These are phyloP conservation scores for Penicillium sp. DNA, from an alignment of 2,329 filamentous ascomycete species.

Conservation along the genomic window DNA sequence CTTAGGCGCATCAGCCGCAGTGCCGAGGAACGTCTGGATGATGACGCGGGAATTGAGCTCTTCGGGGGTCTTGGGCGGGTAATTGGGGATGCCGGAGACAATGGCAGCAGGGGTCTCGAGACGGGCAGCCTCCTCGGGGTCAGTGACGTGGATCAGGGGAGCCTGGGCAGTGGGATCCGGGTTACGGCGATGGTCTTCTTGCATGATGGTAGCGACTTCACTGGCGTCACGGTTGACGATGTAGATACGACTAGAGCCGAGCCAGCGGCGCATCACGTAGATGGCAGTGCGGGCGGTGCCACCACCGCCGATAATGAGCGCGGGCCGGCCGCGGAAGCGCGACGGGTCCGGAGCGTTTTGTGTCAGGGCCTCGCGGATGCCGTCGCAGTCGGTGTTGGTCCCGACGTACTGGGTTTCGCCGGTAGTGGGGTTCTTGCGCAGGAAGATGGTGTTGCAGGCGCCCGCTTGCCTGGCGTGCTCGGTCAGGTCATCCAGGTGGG, in stretches of 20 bases:
- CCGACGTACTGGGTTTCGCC: slow-evolving; percentile 61
- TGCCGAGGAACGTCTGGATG: slow-evolving; percentile 38
- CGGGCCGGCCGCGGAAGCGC: slow-evolving; percentile 55
- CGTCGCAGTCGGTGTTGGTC: slow-evolving; percentile 78
- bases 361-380: slow-evolving; percentile 70
- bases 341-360: slow-evolving; percentile 45
- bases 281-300: slow-evolving; percentile 76
- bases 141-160: slow-evolving; percentile 59
- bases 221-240: slow-evolving; percentile 69
- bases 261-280: slow-evolving; percentile 69
- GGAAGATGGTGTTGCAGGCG: slow-evolving; percentile 76
- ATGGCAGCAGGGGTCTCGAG: slow-evolving; percentile 64
- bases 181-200: slow-evolving; percentile 61
- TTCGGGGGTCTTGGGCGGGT: slow-evolving; percentile 62
- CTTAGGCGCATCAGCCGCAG: slow-evolving; percentile 20
- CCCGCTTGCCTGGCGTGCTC: slow-evolving; percentile 70
- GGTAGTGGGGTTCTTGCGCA: slow-evolving; percentile 45
- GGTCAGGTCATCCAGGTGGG: slow-evolving; percentile 70
- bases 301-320: slow-evolving; percentile 72
- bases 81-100: slow-evolving; percentile 73
- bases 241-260: slow-evolving; percentile 68
- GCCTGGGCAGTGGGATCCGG: slow-evolving; percentile 35
- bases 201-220: slow-evolving; percentile 67
- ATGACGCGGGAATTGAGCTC: slow-evolving; percentile 62
- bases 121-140: slow-evolving; percentile 57